Evolutionary conservation across 768 basidiomycete genomes (phyloP).

Genomic region (Tylopilus felleus): DNA sequence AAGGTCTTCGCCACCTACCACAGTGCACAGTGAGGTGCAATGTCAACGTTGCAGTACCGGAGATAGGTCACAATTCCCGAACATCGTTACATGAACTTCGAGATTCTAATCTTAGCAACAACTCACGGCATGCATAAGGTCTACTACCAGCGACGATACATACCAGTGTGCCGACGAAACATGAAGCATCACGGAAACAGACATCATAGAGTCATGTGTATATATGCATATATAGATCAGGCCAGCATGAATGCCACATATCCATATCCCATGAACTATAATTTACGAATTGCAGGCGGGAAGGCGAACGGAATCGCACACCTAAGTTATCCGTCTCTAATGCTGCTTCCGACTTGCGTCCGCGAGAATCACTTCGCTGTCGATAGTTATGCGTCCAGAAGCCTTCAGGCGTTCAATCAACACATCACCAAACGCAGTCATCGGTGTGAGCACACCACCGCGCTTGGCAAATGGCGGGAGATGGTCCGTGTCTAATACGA

Average conservation of each 20-base stretch:
- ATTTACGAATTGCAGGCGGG: not conserved
- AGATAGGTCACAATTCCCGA: not conserved
- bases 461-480: constrained; percentile 55
- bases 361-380: constrained; percentile 40
- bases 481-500: constrained; percentile 53
- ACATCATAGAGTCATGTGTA: not conserved
- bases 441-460: constrained; percentile 83
- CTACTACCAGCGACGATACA: not conserved
- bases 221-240: not conserved
- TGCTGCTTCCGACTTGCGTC: constrained; percentile 9
- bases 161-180: not conserved
- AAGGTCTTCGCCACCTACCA: not conserved
- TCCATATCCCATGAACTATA: not conserved
- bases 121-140: not conserved
- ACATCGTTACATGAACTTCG: not conserved
- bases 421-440: constrained; percentile 76
- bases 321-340: constrained; percentile 1
- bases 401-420: constrained; percentile 63
- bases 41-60: not conserved
- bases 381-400: constrained; percentile 55
- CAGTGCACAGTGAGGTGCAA: not conserved
- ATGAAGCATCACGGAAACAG: not conserved
- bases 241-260: not conserved
- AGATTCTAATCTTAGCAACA: not conserved
- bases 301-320: not conserved